A percentile compares a stretch with the other conserved stretches of the same genome.
Evolutionary conservation across 2,329 filamentous ascomycete species (phyloP).

Genomic region (Botrytis pseudocinerea): DNA sequence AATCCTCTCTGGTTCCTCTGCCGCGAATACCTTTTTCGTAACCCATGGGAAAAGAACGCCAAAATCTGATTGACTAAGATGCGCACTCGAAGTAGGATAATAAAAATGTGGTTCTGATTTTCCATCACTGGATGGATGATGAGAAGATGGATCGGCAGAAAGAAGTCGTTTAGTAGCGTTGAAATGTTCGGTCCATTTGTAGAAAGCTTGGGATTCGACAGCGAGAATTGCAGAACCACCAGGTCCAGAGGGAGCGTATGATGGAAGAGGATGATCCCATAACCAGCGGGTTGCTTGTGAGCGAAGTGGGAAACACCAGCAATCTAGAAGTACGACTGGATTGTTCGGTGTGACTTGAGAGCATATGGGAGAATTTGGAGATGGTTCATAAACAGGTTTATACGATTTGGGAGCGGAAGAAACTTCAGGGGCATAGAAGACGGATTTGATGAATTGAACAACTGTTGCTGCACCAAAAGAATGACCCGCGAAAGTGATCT

Average conservation of each 20-base stretch:
- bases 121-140: conserved; percentile 39
- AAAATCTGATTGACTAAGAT: conserved; percentile 82
- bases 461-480: conserved; percentile 77
- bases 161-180: conserved; percentile 66
- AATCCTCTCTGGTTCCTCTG: conserved; percentile 58
- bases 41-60: conserved; percentile 77
- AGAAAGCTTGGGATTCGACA: conserved; percentile 75
- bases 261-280: conserved; percentile 71
- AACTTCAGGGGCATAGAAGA: conserved; percentile 60
- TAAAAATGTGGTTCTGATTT: conserved; percentile 63
- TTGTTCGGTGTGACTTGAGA: conserved; percentile 68
- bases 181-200: conserved; percentile 74
- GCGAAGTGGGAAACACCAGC: conserved; percentile 76
- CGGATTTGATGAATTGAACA: conserved; percentile 76
- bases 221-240: conserved; percentile 64
- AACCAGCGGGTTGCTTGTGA: conserved; percentile 63
- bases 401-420: conserved; percentile 49
- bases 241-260: conserved; percentile 55
- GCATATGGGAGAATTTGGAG: conserved; percentile 54
- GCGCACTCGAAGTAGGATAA: conserved; percentile 72
- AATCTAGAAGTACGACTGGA: conserved; percentile 70
- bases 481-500: conserved; percentile 75
- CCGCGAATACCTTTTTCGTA: conserved; percentile 58
- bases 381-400: conserved; percentile 62
- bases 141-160: conserved; percentile 54